Evolutionary conservation across 2,329 filamentous ascomycete genomes (phyloP), one percentile per base, ranked within the genome.

Genomic region (Lasiodiplodia citricola): DNA sequence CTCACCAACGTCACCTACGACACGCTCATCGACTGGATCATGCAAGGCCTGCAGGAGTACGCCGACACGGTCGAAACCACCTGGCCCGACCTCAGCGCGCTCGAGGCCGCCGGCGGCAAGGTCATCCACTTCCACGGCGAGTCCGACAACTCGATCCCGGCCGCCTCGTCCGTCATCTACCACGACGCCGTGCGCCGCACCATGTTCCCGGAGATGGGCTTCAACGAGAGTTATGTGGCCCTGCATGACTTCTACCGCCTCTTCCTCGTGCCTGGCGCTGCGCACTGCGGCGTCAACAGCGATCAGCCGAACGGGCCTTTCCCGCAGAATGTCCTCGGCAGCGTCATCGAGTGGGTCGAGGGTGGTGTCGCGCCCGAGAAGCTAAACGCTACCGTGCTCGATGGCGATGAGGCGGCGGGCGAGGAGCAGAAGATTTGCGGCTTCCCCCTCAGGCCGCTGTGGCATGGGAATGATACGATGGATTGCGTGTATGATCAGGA

Each of bases 51-150:
- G 79, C 73, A 83, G 55, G 79, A 79, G 47, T 89, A 86, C 75
- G 70, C 78, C 41, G 84, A 86, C 72, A 83, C 75, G 57, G 79
- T 87, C 2, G 85, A 88, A 71, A 88, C 86, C 10, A 87, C 83
- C 1, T 73, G 83, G 23, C 84, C 85, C 0, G 86, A 89, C 70
- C 79, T 88, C 0, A 84, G 82, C 0, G 71, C 78, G 6, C 87
- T 87, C 79, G 77, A 84, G 37, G 67, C 78, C 2, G 72, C 79
- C 0, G 87, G 86, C 38, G 86, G 85, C 66, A 89, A 89, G 75
- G 76, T 89, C 3, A 77, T 89, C 11, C 86, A 88, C 74, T 87
- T 83, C 78, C 87, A 89, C 76, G 87, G 64, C 66, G 86, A 88
- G 75, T 84, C 83, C 0, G 87, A 88, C 74, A 75, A 80, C n/a